phyloP scores from a whole-genome alignment of 768 basidiomycete genomes.

The Porphyrellus cyaneotinctus region DNA sequence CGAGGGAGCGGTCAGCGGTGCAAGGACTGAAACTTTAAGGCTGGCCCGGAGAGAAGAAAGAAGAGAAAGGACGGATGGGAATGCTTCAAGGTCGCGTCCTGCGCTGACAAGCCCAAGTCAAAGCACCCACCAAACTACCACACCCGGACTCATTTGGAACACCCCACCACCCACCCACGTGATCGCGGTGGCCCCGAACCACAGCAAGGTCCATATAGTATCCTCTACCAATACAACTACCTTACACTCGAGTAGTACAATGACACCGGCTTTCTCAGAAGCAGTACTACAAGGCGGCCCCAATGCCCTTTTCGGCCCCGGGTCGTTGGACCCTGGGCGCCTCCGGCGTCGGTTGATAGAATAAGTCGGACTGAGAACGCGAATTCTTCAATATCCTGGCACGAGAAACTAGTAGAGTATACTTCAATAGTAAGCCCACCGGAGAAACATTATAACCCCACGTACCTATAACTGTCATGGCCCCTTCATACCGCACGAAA shows the following conservation, averaged over 20 bases:
- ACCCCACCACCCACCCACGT: constrained; percentile 17
- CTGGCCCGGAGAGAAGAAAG: constrained; percentile 9
- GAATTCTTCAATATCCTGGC: constrained; percentile 6
- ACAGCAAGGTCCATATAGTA: constrained; percentile 2
- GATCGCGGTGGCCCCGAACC: constrained; percentile 11
- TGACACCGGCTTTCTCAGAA: too few species aligned
- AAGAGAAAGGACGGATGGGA: constrained; percentile 10
- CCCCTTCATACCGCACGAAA: constrained; percentile 50
- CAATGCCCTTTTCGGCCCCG: too few species aligned
- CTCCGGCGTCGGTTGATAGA: too few species aligned
- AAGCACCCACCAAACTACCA: constrained; percentile 16
- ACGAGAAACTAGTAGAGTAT: not conserved
- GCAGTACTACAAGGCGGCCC: too few species aligned
- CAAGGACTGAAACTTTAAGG: constrained; percentile 4
- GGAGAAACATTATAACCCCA: constrained; percentile 44
- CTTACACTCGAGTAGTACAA: too few species aligned
- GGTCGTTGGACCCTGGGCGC: too few species aligned
- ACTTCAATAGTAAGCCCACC: constrained; percentile 25
- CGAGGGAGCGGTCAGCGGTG: too few species aligned
- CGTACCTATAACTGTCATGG: constrained; percentile 40
- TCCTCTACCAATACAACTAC: not conserved
- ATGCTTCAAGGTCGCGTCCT: constrained; percentile 32
- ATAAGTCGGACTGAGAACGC: not conserved
- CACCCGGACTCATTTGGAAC: constrained; percentile 33
- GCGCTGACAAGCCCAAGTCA: constrained; percentile 31